Conservation (phyloP, 2,329 filamentous ascomycete species). For the Fusarium poae region DNA sequence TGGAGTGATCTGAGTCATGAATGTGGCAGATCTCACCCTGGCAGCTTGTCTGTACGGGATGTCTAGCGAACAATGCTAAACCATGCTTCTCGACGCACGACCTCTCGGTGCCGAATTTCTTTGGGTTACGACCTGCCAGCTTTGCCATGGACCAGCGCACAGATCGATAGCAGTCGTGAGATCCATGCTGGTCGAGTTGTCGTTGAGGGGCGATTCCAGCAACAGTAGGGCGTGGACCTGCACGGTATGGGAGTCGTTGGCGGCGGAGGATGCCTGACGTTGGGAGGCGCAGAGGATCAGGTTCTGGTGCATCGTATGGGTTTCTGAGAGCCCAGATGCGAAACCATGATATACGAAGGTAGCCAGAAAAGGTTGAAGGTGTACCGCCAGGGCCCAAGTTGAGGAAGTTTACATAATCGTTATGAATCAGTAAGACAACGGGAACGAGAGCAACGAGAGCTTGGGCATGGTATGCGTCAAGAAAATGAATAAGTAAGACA, state of each 20-base stretch:
- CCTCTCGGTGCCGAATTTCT: constrained; percentile 70
- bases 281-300: constrained; percentile 66
- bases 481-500: constrained; percentile 65
- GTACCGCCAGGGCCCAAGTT: constrained; percentile 85
- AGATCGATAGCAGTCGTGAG: constrained; percentile 64
- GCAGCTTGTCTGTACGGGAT: constrained; percentile 76
- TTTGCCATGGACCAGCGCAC: constrained; percentile 66
- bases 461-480: constrained; percentile 63
- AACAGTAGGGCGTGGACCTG: constrained; percentile 74
- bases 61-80: constrained; percentile 77
- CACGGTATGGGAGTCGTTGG: constrained; percentile 69
- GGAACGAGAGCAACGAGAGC: constrained; percentile 65
- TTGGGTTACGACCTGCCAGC: constrained; percentile 62
- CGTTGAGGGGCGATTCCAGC: constrained; percentile 85
- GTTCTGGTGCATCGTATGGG: constrained; percentile 71
- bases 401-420: constrained; percentile 82
- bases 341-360: constrained; percentile 79
- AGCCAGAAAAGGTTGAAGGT: constrained; percentile 78
- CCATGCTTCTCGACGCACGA: constrained; percentile 88
- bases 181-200: constrained; percentile 77
- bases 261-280: constrained; percentile 69
- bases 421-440: constrained; percentile 66
- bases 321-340: constrained; percentile 78
- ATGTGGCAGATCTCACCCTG: constrained; percentile 87
- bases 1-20: constrained; percentile 79